Conservation (phyloP, 192 early-diverging fungal genomes). For the Rhizoclosmatium globosum region DNA sequence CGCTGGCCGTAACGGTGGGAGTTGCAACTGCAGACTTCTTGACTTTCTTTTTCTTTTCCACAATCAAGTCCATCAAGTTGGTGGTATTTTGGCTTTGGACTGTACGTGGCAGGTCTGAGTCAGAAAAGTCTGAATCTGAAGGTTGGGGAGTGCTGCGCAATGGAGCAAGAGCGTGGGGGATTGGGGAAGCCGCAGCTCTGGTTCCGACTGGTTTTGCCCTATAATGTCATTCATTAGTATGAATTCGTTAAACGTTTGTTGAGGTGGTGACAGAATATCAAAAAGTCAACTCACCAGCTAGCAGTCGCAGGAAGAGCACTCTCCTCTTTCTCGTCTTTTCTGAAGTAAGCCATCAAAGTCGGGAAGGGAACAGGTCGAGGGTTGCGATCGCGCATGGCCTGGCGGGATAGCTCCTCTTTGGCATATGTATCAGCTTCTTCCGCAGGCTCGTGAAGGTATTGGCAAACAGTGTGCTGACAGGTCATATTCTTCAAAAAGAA, state of each 20-base stretch:
- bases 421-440: slow-evolving; percentile 90
- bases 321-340: slow-evolving; percentile 50
- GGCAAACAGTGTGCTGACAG: slow-evolving; percentile 94
- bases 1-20: background rate
- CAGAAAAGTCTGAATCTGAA: slow-evolving; percentile 39
- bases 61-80: slow-evolving; percentile 24
- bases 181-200: slow-evolving; percentile 14
- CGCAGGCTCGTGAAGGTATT: slow-evolving; percentile 84
- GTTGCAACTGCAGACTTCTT: slow-evolving; percentile 2
- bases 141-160: slow-evolving; percentile 9
- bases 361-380: slow-evolving; percentile 53
- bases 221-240: background rate
- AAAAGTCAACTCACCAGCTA: slow-evolving; percentile 47
- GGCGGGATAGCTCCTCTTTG: slow-evolving; percentile 80
- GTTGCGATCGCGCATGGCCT: slow-evolving; percentile 52
- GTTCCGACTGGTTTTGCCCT: slow-evolving; percentile 59
- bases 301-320: slow-evolving; percentile 58
- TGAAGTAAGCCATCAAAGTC: slow-evolving; percentile 36
- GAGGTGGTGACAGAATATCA: background rate
- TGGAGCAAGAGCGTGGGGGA: slow-evolving; percentile 7
- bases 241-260: background rate
- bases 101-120: slow-evolving; percentile 32
- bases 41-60: slow-evolving; percentile 20
- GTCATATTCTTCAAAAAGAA: slow-evolving; percentile 90
- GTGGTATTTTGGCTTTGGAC: background rate